Evolutionary conservation across 2,329 filamentous ascomycete species (phyloP), one percentile per base, ranked within the genome.

Genomic region (Diaporthe citri): DNA sequence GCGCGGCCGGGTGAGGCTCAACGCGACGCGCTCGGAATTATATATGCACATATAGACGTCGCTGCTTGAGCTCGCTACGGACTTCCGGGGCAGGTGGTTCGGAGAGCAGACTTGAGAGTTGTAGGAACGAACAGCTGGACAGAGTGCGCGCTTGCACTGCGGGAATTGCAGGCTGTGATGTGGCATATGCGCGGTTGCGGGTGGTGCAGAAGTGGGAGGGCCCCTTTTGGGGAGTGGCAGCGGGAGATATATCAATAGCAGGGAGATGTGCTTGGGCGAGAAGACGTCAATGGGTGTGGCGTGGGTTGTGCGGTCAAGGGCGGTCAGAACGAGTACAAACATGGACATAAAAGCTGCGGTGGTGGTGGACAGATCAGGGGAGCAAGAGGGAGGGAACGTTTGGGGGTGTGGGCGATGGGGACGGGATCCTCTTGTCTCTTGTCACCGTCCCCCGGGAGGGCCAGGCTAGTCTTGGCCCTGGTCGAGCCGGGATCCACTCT

Each of bases 251-350:
- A 31, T 56, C 69, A 20, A 17, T 67, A 71, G 36, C 64, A 67
- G 72, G 56, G 36, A 62, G 60, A 43, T 74, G 51, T 48, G 48
- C 60, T n/a, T 41, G 20, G 51, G 10, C 8, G 52, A 22, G 15
- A 22, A 22, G 34, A 46, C 9, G 20, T 13, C 55, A 66, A 66
- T 81, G 74, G 78, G 81, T 81, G 81, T 82, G 84, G 80, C 70
- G 78, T 81, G 59, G 84, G 86, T 83, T 85, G 86, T 83, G 77
- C 84, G 77, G 74, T 57, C 69, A 73, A 66, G 56, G 83, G 82
- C 85, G 91, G 91, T 84, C 85, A 86, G 80, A 92, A 92, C 80
- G 88, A 94, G 92, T 90, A 90, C 88, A 92, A 91, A 87, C 89
- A 93, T 84, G 86, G 84, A 81, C 84, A 83, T 79, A 85, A 85